Percentiles rank a stretch among this genome's conserved stretches.
phyloP scores from a whole-genome alignment of 2,329 filamentous ascomycete species.

The Aspergillus ochraceus region DNA sequence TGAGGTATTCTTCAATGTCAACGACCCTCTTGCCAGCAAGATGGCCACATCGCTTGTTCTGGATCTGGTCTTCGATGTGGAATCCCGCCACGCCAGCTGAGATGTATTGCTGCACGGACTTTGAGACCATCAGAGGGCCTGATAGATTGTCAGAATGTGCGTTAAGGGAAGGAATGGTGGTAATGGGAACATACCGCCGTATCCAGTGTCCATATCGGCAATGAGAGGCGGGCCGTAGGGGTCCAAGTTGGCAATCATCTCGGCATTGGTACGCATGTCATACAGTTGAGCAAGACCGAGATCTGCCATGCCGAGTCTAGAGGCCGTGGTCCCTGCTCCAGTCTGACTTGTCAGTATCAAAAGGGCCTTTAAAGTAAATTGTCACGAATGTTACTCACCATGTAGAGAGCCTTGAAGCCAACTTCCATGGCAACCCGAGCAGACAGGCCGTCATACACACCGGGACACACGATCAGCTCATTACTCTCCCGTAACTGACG shows the following conservation, averaged over 20 bases:
- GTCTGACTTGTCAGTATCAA: constrained; percentile 44
- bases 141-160: neutral
- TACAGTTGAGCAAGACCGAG: constrained; percentile 62
- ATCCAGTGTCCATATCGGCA: constrained; percentile 57
- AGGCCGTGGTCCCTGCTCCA: constrained; percentile 62
- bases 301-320: constrained; percentile 62
- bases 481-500: constrained; percentile 28
- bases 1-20: constrained; percentile 33
- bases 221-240: constrained; percentile 56
- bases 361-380: neutral
- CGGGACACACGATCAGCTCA: constrained; percentile 57
- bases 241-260: constrained; percentile 63
- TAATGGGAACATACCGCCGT: constrained; percentile 41
- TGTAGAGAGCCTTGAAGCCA: constrained; percentile 67
- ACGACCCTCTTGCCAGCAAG: constrained; percentile 42
- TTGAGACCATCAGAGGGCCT: constrained; percentile 48
- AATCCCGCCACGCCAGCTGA: constrained; percentile 56
- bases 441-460: constrained; percentile 68
- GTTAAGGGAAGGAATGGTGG: no score
- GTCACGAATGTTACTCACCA: constrained; percentile 49
- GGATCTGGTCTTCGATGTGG: constrained; percentile 59
- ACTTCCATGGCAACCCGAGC: constrained; percentile 62
- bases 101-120: constrained; percentile 51
- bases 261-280: constrained; percentile 64
- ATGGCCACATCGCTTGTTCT: constrained; percentile 43